Evolutionary conservation across 345 rosid species (phyloP), one percentile per base, ranked within the genome.

Genomic region (Carallia brachiata): DNA sequence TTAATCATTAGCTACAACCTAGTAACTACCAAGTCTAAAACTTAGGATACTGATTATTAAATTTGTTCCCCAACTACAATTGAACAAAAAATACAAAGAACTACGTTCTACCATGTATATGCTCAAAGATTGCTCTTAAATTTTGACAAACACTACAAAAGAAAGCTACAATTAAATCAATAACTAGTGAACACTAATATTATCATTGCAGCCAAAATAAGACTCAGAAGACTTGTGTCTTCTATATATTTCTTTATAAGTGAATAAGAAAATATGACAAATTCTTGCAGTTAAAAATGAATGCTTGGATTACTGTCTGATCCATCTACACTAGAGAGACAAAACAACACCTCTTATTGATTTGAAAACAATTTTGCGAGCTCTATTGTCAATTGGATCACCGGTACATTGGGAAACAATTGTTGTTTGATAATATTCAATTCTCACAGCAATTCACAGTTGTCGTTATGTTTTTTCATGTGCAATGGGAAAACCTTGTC

Each of bases 1-100:
- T 97, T 74, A 90, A 92, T 88, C 92, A 67, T 67, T 78, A 69
- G 36, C 48, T 62, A 63, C 36, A 5, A 4, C 37, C 6, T 36
- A 36, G 23, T 23, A 23, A 23, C 23, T 23, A 23, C 23, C 23
- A 23, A 23, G 23, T 23, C 23, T 23, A 23, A 23, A 23, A 23
- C 23, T 23, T 23, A 0, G 23, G 23, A 23, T 23, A 23, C 23
- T 23, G 23, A 23, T 23, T 23, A 23, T 23, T 23, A 23, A 23
- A 23, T 23, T 23, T 23, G 0, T 23, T 23, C 23, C 23, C 23
- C 23, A 23, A 23, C 23, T 23, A 23, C 23, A 23, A 23, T 23
- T 23, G 23, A 23, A 23, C 23, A 23, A 23, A 23, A 23, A 23
- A 23, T 23, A 23, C 23, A 23, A 23, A 23, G 23, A 23, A 23